phyloP scores from a whole-genome alignment of 2,329 filamentous ascomycete species.

The Penicillium sp. region DNA sequence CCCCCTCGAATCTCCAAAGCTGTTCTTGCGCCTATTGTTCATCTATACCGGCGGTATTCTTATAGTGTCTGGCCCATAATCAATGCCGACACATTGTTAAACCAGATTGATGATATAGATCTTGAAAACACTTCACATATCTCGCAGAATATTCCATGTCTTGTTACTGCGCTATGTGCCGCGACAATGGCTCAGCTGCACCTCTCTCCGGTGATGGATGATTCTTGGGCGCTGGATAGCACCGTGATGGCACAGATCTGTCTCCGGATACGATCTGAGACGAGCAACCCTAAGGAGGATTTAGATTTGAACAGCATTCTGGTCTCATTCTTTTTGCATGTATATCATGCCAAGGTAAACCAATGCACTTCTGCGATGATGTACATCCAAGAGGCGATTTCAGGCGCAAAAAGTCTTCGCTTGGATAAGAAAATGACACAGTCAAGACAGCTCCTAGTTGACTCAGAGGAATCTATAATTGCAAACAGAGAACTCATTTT shows the following conservation, averaged over 20 bases:
- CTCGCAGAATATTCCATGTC: constrained; percentile 17
- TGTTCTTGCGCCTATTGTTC: constrained; percentile 22
- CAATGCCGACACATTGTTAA: constrained; percentile 23
- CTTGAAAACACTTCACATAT: constrained; percentile 10
- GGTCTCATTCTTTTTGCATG: constrained; percentile 37
- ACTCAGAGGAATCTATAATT: constrained; percentile 18
- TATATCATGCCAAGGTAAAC: constrained; percentile 38
- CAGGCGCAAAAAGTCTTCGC: constrained; percentile 25
- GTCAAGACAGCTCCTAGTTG: neutral
- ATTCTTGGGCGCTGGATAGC: constrained; percentile 19
- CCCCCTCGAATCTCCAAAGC: constrained; percentile 12
- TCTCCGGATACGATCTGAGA: constrained; percentile 26
- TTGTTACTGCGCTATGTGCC: constrained; percentile 33
- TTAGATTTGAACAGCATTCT: constrained; percentile 27
- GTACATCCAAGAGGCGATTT: constrained; percentile 36
- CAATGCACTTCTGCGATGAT: constrained; percentile 32
- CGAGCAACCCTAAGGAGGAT: constrained; percentile 17
- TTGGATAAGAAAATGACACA: constrained; percentile 19
- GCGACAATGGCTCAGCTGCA: constrained; percentile 38
- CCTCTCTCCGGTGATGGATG: constrained; percentile 22
- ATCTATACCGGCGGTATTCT: constrained; percentile 28
- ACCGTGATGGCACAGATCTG: constrained; percentile 25
- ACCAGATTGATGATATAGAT: constrained; percentile 14
- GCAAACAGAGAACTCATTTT: constrained; percentile 32
- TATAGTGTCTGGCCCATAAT: constrained; percentile 37